Conservation (phyloP, 108 stramenopile species). For the Discostella stelligeroides region DNA sequence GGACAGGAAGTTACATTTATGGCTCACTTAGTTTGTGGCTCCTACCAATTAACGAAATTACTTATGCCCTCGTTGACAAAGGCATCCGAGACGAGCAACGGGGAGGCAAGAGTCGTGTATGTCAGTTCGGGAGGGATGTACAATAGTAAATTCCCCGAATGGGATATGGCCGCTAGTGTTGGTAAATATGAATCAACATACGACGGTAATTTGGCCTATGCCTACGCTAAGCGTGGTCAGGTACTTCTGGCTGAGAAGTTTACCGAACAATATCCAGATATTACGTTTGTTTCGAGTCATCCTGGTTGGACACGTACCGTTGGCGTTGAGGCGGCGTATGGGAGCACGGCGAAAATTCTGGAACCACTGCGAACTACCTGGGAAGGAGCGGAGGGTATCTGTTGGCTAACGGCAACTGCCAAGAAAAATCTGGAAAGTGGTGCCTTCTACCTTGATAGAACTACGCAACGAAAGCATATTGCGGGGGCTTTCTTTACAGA, state of each 20-base stretch:
- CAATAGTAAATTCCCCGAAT: conserved; percentile 85
- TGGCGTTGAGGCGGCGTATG: conserved; percentile 88
- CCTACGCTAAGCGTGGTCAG: conserved; percentile 93
- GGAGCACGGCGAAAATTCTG: conserved; percentile 73
- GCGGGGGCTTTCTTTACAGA: conserved; percentile 83
- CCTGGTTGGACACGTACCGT: conserved; percentile 87
- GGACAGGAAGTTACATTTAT: conserved; percentile 91
- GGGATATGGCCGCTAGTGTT: conserved; percentile 70
- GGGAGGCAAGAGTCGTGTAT: conserved; percentile 59
- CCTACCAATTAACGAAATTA: conserved; percentile 77
- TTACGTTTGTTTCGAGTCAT: conserved; percentile 66
- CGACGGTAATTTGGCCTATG: conserved; percentile 84
- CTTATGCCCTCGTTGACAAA: conserved; percentile 58
- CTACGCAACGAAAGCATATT: conserved; percentile 80
- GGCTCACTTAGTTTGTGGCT: conserved; percentile 83
- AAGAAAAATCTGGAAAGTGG: conserved; percentile 68
- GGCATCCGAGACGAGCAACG: conserved; percentile 23
- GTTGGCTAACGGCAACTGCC: conserved; percentile 73
- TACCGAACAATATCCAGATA: conserved; percentile 55
- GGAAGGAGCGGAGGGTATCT: conserved; percentile 93
- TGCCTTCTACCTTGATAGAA: conserved; percentile 88
- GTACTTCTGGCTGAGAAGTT: conserved; percentile 84
- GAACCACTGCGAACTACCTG: conserved; percentile 86
- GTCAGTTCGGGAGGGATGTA: conserved; percentile 89
- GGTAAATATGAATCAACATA: conserved; percentile 57